These are phyloP conservation scores for Globisporangium takayamanum DNA, from an alignment of 352 stramenopile genomes.

Conservation along the genomic window DNA sequence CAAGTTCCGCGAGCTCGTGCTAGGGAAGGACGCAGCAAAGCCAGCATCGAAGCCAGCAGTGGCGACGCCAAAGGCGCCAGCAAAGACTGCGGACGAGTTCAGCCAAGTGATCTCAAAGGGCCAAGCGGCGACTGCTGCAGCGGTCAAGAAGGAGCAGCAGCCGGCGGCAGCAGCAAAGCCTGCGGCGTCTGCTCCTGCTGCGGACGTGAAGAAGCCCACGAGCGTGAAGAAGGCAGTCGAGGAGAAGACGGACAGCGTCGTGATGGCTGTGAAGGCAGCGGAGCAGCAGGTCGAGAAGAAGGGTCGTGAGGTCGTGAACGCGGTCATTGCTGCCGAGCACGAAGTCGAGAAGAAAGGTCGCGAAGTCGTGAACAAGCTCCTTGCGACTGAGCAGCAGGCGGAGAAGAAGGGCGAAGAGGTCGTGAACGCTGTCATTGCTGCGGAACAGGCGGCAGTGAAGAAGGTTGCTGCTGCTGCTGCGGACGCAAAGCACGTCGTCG, in stretches of 20 bases:
- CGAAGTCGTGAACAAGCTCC: slow-evolving; percentile 23
- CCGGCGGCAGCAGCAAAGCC: background rate
- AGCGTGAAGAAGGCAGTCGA: slow-evolving; percentile 4
- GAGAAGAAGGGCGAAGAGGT: slow-evolving; percentile 4
- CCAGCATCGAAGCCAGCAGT: background rate
- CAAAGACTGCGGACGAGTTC: slow-evolving; percentile 37
- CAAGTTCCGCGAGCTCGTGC: slow-evolving; percentile 69
- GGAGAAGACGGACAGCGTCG: slow-evolving; percentile 17
- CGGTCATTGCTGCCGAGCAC: slow-evolving; percentile 15
- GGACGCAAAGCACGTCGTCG: slow-evolving; percentile 25
- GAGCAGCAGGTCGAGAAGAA: slow-evolving; percentile 19
- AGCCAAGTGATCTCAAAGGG: slow-evolving; percentile 41
- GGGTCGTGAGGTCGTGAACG: slow-evolving; percentile 15
- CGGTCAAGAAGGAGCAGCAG: slow-evolving; percentile 17
- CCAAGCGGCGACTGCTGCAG: slow-evolving; percentile 10
- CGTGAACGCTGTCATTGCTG: slow-evolving; percentile 15
- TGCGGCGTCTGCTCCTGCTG: background rate
- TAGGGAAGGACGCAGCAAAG: slow-evolving; percentile 24
- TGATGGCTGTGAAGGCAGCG: slow-evolving; percentile 19
- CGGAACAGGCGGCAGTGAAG: slow-evolving; percentile 23
- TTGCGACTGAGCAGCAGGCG: slow-evolving; percentile 6
- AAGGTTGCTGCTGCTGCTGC: slow-evolving; percentile 23
- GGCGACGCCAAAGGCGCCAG: slow-evolving; percentile 1
- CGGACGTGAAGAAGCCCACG: slow-evolving; percentile 8
- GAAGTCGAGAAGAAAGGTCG: slow-evolving; percentile 17